Evolutionary conservation across 2,329 filamentous ascomycete genomes (phyloP), one percentile per base, ranked within the genome.

Genomic region (Calonectria pteridis): DNA sequence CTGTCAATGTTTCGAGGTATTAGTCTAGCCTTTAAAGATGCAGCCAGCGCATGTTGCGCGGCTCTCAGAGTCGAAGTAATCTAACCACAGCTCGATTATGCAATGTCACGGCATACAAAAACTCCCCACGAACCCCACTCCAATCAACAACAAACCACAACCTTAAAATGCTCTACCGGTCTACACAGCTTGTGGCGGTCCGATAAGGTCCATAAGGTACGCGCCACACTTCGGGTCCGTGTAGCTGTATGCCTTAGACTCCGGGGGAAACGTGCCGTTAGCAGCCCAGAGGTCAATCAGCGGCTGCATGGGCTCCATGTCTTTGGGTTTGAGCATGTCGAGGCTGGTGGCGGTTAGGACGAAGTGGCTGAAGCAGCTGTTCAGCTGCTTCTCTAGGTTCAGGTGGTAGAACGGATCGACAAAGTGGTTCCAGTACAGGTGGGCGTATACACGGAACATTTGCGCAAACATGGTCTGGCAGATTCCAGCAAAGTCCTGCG

Each of bases 371-470:
- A 96, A 96, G 85, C 94, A 95, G 84, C 94, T 95, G 88, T 97
- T 96, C 74, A 96, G 89, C 79, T 95, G 93, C 83, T 95, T 94
- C 84, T 94, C 92, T 10, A 94, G 87, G 86, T 94, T 95, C 77
- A 96, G 89, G 83, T 96, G 93, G 86, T 95, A 96, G 85, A 95
- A 95, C 6, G 94, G 94, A 77, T 95, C 93, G 73, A 92, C 87
- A 85, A 95, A 99, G 85, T 99, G 97, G 69, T 95, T 95, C 91
- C 97, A 98, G 88, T 99, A 99, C 75, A 99, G 92, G 85, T 99
- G 97, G 62, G 97, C 93, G 82, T 98, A 99, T 78, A 98, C 96
- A 73, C 97, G 94, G 89, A 98, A 98, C 94, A 99, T 98, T 86
- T 98, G 96, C 80, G 96, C 93, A 88, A 98, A 96, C 81, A 98